phyloP scores from a whole-genome alignment of 345 rosid genomes.

The Camelina sativa region DNA sequence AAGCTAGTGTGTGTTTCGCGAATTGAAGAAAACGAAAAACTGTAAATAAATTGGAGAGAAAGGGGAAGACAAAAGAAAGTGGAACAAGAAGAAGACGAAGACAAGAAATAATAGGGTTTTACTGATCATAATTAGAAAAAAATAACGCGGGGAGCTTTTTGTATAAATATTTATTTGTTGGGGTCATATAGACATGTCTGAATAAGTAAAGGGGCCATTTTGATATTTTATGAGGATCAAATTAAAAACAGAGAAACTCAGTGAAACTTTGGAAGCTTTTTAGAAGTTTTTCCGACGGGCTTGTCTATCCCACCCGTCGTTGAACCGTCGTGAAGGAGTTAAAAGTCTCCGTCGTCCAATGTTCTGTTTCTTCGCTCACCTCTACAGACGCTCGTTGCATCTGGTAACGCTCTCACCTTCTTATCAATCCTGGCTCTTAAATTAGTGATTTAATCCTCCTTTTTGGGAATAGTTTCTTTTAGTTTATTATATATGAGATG shows the following conservation, averaged over 20 bases:
- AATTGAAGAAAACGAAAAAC: slow-evolving; percentile 24
- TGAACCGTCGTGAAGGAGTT: neutral
- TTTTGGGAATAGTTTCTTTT: neutral
- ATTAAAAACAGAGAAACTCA: too few species aligned
- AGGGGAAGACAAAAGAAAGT: neutral
- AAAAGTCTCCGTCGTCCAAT: neutral
- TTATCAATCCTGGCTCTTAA: neutral
- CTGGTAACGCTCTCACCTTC: neutral
- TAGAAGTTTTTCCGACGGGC: neutral
- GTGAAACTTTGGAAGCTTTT: too few species aligned
- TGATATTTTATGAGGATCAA: neutral
- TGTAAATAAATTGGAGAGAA: neutral
- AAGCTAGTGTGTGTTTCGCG: slow-evolving; percentile 18
- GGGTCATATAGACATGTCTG: neutral
- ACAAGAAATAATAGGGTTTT: slow-evolving; percentile 17
- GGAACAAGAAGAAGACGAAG: neutral
- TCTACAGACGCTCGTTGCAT: neutral
- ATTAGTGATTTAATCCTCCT: neutral
- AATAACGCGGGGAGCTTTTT: neutral
- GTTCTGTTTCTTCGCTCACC: neutral
- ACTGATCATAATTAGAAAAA: neutral
- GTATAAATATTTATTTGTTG: neutral
- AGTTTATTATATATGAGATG: neutral
- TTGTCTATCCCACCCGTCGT: neutral
- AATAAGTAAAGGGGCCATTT: neutral